Evolutionary conservation across 2,329 filamentous ascomycete species (phyloP).

Genomic region (Pyricularia grisea): DNA sequence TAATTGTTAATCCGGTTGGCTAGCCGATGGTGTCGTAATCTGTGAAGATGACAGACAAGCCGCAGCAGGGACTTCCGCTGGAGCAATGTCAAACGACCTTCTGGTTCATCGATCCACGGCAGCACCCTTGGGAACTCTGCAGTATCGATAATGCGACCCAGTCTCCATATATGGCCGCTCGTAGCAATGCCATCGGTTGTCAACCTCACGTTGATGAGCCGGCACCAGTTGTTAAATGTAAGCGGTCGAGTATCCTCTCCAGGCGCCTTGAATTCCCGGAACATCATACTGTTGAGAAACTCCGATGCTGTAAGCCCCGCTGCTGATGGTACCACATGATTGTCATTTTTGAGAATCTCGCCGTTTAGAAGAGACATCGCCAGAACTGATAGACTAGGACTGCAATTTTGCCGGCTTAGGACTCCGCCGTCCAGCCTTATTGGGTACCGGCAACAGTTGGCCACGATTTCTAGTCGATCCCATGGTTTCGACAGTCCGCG

Average conservation of each 20-base stretch:
- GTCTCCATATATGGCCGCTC: constrained; percentile 17
- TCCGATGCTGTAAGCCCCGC: constrained; percentile 5
- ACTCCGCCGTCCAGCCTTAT: constrained; percentile 13
- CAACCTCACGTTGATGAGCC: constrained; percentile 13
- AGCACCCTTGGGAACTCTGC: constrained; percentile 8
- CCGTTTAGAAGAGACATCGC: constrained; percentile 20
- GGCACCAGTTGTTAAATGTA: constrained; percentile 18
- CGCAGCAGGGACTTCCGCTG: constrained; percentile 11
- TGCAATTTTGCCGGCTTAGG: constrained; percentile 10
- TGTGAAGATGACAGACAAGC: background rate
- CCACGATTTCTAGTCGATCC: constrained; percentile 6
- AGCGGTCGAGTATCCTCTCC: constrained; percentile 6
- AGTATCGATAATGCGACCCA: constrained; percentile 11
- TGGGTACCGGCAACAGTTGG: constrained; percentile 23
- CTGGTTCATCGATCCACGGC: constrained; percentile 7
- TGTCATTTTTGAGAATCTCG: constrained; percentile 21
- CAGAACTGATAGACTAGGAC: constrained; percentile 16
- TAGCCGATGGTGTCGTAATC: background rate
- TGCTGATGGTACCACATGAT: background rate
- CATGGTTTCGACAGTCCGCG: constrained; percentile 13
- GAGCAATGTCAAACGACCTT: constrained; percentile 7
- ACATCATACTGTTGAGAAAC: constrained; percentile 11
- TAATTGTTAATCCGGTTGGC: constrained; percentile 6
- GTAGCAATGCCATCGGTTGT: constrained; percentile 11
- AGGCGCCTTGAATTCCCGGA: constrained; percentile 12